These are phyloP conservation scores for Uronychia binucleata DNA, from an alignment of 73 alveolate species.

Conservation along the genomic window DNA sequence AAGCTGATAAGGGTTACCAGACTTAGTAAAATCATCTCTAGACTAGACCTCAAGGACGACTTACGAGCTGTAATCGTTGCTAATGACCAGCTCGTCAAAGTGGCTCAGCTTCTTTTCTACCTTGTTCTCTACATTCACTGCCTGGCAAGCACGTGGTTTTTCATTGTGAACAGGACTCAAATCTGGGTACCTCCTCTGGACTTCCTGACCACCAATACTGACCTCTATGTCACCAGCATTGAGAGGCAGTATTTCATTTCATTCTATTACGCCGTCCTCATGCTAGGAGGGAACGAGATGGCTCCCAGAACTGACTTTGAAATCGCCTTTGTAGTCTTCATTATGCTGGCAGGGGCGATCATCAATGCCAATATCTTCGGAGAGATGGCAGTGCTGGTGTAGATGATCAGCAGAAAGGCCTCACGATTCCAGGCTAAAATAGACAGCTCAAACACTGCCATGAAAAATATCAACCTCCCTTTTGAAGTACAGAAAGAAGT, in stretches of 20 bases:
- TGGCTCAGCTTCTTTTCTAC: conserved; percentile 34
- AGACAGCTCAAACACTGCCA: conserved; percentile 61
- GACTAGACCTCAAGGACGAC: conserved; percentile 36
- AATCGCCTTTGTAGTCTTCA: conserved; percentile 20
- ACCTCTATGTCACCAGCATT: neutral
- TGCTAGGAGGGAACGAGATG: conserved; percentile 63
- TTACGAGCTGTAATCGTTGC: conserved; percentile 31
- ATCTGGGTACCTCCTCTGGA: conserved; percentile 42
- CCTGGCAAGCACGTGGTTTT: conserved; percentile 59
- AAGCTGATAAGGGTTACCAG: conserved; percentile 60
- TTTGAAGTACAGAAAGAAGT: conserved; percentile 24
- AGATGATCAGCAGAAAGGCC: conserved; percentile 34
- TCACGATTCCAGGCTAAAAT: conserved; percentile 36
- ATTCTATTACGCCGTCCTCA: conserved; percentile 48
- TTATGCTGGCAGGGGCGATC: conserved; percentile 35
- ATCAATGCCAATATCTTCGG: conserved; percentile 56
- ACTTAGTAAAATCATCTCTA: conserved; percentile 36
- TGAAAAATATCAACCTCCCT: conserved; percentile 50
- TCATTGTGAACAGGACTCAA: conserved; percentile 7
- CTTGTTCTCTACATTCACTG: conserved; percentile 53
- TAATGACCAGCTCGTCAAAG: conserved; percentile 4
- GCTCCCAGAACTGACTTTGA: conserved; percentile 55
- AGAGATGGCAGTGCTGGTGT: conserved; percentile 52
- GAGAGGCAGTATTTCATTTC: conserved; percentile 29
- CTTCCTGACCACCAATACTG: conserved; percentile 9